Evolutionary conservation across 371 early-diverging fungal genomes (phyloP).

Genomic region (Batkoa obscura): DNA sequence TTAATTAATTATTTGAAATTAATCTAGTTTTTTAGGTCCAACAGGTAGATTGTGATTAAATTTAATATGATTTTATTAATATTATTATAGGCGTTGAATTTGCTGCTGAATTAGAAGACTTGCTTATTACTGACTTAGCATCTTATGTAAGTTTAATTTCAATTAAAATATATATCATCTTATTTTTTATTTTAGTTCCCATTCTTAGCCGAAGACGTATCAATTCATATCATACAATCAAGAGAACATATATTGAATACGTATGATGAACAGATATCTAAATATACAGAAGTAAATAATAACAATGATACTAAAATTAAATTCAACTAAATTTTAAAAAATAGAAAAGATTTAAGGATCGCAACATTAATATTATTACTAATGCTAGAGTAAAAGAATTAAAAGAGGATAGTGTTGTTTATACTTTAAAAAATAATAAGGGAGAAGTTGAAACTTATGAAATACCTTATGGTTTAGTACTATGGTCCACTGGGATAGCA

Average conservation of each 20-base stretch:
- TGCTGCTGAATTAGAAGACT: constrained; percentile 68
- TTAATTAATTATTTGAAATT: neutral
- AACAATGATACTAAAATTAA: too few relatives aligned
- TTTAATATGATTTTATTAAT: neutral
- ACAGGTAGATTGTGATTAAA: constrained; percentile 4
- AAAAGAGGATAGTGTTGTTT: constrained; percentile 21
- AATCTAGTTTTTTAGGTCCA: constrained; percentile 2
- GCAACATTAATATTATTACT: constrained; percentile 48
- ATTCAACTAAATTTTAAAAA: neutral
- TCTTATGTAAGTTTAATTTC: constrained; percentile 25
- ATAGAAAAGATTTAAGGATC: constrained; percentile 44
- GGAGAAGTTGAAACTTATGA: constrained; percentile 16
- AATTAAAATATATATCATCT: neutral
- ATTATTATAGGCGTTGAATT: constrained; percentile 38
- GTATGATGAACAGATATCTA: constrained; percentile 49
- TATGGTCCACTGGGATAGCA: constrained; percentile 77
- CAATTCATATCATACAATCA: constrained; percentile 45
- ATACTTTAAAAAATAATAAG: constrained; percentile 19
- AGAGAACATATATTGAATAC: constrained; percentile 61
- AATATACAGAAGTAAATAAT: constrained; percentile 14
- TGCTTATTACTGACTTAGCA: constrained; percentile 58
- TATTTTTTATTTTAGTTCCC: constrained; percentile 24
- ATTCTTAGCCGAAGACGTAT: constrained; percentile 37
- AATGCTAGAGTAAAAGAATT: constrained; percentile 48
- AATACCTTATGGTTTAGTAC: constrained; percentile 45